phyloP scores from a whole-genome alignment of 192 early-diverging fungal species.

The Jimgerdemannia lactiflua region DNA sequence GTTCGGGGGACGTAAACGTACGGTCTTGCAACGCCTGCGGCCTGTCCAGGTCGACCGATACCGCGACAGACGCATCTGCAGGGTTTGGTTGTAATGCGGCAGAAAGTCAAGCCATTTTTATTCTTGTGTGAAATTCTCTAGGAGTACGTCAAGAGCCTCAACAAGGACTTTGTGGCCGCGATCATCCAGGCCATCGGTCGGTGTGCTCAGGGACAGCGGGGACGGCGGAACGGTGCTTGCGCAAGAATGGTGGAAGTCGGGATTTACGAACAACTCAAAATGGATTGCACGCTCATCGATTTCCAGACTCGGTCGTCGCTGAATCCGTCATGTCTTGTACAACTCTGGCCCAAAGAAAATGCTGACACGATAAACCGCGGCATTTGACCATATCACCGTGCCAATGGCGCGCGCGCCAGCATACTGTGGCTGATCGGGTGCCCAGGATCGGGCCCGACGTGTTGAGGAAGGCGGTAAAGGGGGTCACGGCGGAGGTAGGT shows the following conservation, averaged over 20 bases:
- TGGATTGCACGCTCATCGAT: no score
- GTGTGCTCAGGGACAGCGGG: slow-evolving; percentile 53
- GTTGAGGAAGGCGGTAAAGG: slow-evolving; percentile 70
- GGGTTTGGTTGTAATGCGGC: background rate
- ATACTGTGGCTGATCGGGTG: slow-evolving; percentile 86
- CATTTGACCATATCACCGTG: slow-evolving; percentile 60
- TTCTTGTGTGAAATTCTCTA: slow-evolving; percentile 10
- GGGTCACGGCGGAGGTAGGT: slow-evolving; percentile 48
- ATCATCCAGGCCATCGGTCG: slow-evolving; percentile 62
- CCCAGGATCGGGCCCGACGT: slow-evolving; percentile 75
- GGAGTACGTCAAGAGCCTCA: slow-evolving; percentile 66
- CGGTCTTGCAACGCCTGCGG: background rate
- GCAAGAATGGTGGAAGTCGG: slow-evolving; percentile 61
- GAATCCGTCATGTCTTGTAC: slow-evolving; percentile 75
- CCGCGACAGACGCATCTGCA: background rate
- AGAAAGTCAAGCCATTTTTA: no score
- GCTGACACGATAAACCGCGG: slow-evolving; percentile 42
- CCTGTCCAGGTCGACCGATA: background rate
- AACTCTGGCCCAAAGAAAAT: slow-evolving; percentile 46
- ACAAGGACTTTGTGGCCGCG: slow-evolving; percentile 62
- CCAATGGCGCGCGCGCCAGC: slow-evolving; percentile 74
- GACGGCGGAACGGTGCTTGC: slow-evolving; percentile 49
- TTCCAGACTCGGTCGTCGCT: slow-evolving; percentile 67
- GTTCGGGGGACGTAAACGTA: background rate
- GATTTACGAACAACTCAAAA: no score